Base-by-base conservation (phyloP, 2,329 filamentous ascomycete genomes). In the Xylaria sp. region DNA sequence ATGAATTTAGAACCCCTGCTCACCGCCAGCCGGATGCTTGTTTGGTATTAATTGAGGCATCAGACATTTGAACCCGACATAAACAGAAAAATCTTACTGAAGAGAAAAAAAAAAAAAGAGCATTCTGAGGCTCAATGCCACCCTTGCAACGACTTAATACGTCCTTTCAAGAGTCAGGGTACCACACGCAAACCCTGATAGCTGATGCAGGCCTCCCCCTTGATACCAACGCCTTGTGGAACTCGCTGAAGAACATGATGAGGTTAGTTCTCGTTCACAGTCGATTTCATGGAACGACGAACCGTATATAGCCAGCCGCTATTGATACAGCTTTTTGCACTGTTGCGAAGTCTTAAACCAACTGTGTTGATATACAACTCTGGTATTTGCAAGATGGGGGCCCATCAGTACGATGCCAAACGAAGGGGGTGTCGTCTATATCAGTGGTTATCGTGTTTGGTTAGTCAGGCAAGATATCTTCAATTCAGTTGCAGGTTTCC, bases 381-480 rank as follows among this genome's bases (percentile, higher is more conserved):
- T 42, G 38, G 42, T 26, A 40, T 48, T 63, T 23, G 53, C 23
- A 23, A 40, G 48, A 60, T 53, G 59, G 38, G 13, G 20, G 49
- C 26, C 28, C 53, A 57, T 49, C 59, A 48, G 10, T 11, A 36
- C 31, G 49, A 63, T 63, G 51, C 9, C 20, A 40, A 23, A 31
- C 40, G 40, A 40, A 36, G 40, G 63, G 53, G 40, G 40, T 58
- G 57, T 11, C 11, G 62, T 57, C 15, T 67, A 53, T 65, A 51
- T 58, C 44, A 57, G 59, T 59, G 62, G 65, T 15, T 57, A 36
- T n/a, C 33, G 54, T 63, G 23, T 58, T 46, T 54, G 54, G 46
- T 46, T 17, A 67, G 17, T 60, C 26, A 63, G 59, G 63, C 56
- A 63, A 17, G 60, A 61, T 51, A 28, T 40, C 62, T 48, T 56